Percentiles rank a stretch among this genome's conserved stretches.
phyloP scores from a whole-genome alignment of 2,329 filamentous ascomycete genomes.

The Talaromyces sp. region DNA sequence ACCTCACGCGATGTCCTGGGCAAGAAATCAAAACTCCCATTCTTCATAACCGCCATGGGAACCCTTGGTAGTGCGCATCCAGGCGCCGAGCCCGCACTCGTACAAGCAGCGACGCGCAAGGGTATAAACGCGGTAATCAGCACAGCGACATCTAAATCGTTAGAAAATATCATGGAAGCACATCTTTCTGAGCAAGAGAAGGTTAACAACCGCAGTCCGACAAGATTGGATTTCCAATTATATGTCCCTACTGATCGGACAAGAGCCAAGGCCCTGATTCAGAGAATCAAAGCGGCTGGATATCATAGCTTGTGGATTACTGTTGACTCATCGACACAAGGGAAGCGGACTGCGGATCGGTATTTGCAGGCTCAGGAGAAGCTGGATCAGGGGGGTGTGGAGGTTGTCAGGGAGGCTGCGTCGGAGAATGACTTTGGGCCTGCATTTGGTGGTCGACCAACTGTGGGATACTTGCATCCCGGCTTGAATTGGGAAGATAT shows the following conservation, averaged over 20 bases:
- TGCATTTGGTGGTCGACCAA: slow-evolving; percentile 19
- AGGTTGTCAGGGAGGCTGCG: slow-evolving; percentile 3
- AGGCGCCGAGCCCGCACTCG: slow-evolving; percentile 18
- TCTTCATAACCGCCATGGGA: slow-evolving; percentile 22
- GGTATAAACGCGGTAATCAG: slow-evolving; percentile 21
- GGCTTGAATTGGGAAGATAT: slow-evolving; percentile 60
- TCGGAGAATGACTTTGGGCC: slow-evolving; percentile 17
- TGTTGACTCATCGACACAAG: slow-evolving; percentile 19
- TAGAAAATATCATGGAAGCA: slow-evolving; percentile 22
- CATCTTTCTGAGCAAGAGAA: slow-evolving; percentile 13
- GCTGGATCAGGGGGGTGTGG: slow-evolving; percentile 8
- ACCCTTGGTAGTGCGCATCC: slow-evolving; percentile 17
- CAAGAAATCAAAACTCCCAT: slow-evolving; percentile 13
- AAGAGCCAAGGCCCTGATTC: slow-evolving; percentile 15
- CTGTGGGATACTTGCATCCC: slow-evolving; percentile 18
- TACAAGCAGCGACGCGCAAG: slow-evolving; percentile 16
- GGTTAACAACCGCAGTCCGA: slow-evolving; percentile 16
- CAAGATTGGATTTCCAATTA: slow-evolving; percentile 18
- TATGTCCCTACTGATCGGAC: slow-evolving; percentile 18
- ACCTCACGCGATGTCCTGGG: slow-evolving; percentile 15
- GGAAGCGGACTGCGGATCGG: slow-evolving; percentile 21
- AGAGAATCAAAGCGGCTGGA: slow-evolving; percentile 18
- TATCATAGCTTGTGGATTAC: slow-evolving; percentile 23
- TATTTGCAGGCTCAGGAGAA: slow-evolving; percentile 20
- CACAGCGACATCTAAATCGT: slow-evolving; percentile 18